A percentile compares a stretch with the other conserved stretches of the same genome.
Evolutionary conservation across 371 early-diverging fungal species (phyloP).

Genomic region (Capniomyces stellatus): DNA sequence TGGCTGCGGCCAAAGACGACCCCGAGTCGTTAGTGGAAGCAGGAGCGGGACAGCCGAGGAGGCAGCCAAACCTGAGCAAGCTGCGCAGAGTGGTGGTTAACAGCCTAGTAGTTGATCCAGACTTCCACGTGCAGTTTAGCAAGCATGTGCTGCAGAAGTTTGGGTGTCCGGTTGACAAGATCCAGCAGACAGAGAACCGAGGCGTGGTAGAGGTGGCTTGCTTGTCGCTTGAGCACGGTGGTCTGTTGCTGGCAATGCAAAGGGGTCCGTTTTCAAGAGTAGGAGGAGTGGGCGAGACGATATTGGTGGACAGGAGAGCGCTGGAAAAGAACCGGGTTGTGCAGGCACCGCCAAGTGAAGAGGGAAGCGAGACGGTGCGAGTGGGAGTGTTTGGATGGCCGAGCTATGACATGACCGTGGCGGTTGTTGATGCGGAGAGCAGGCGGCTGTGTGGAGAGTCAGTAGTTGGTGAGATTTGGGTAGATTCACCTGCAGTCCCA

Average conservation of each 20-base stretch:
- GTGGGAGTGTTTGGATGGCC: conserved; percentile 21
- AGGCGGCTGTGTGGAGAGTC: conserved; percentile 49
- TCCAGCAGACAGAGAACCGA: conserved; percentile 20
- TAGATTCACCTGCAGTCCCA: conserved; percentile 50
- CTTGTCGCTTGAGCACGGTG: conserved; percentile 54
- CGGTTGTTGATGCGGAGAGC: conserved; percentile 68
- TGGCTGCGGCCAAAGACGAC: conserved; percentile 31
- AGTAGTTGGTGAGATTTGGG: conserved; percentile 71
- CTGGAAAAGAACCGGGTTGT: conserved; percentile 9
- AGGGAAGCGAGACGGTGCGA: conserved; percentile 10
- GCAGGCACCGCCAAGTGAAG: not conserved
- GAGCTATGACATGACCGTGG: conserved; percentile 29
- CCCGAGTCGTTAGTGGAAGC: conserved; percentile 27
- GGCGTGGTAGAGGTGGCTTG: conserved; percentile 45
- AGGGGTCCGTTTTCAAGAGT: conserved; percentile 3
- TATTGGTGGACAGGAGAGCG: not conserved
- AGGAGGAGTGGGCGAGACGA: not conserved
- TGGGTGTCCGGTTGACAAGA: conserved; percentile 26
- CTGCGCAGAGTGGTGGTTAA: conserved; percentile 54
- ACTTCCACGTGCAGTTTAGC: conserved; percentile 38
- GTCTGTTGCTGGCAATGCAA: conserved; percentile 35
- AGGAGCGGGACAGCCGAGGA: conserved; percentile 38
- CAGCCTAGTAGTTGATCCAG: conserved; percentile 37
- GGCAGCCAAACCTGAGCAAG: conserved; percentile 35
- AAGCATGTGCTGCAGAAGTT: conserved; percentile 38